phyloP scores from a whole-genome alignment of 2,329 filamentous ascomycete genomes.

The Pseudogymnoascus verrucosus region DNA sequence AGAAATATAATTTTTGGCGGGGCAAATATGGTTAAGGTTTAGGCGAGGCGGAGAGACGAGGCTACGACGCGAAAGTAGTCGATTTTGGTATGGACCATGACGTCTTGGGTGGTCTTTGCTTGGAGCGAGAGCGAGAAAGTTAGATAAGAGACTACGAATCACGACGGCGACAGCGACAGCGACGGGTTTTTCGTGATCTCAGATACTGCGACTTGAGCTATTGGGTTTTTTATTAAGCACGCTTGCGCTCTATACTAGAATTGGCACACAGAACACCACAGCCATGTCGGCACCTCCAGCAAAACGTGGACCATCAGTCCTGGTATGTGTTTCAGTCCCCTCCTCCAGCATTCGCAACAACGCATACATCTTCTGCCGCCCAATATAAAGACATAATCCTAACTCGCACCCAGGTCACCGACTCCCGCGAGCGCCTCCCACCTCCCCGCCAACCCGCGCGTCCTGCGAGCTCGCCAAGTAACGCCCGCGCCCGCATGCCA shows the following conservation, averaged over 20 bases:
- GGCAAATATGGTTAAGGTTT: conserved; percentile 28
- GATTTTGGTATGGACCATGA: background rate
- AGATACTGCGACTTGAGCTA: background rate
- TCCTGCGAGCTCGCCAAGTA: conserved; percentile 18
- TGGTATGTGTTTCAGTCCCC: conserved; percentile 36
- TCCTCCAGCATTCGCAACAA: conserved; percentile 10
- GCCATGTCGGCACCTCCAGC: conserved; percentile 14
- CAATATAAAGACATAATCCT: conserved; percentile 10
- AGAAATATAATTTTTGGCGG: conserved; percentile 10
- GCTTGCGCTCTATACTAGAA: background rate
- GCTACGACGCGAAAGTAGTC: conserved; percentile 18
- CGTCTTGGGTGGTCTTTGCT: background rate
- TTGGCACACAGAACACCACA: background rate
- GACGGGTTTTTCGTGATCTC: background rate
- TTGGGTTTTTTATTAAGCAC: background rate
- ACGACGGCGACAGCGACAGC: background rate
- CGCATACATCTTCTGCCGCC: conserved; percentile 24
- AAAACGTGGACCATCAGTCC: conserved; percentile 53
- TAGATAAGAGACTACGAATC: background rate
- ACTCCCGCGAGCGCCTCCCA: conserved; percentile 42
- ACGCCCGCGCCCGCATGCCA: conserved; percentile 33
- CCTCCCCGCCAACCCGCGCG: conserved; percentile 30
- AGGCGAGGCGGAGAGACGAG: conserved; percentile 22
- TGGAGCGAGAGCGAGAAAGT: background rate
- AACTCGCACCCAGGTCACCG: conserved; percentile 42